A percentile compares a stretch with the other conserved stretches of the same genome.
These are phyloP conservation scores for Ziziphus jujuba DNA, from an alignment of 306 rosid species.

Conservation along the genomic window DNA sequence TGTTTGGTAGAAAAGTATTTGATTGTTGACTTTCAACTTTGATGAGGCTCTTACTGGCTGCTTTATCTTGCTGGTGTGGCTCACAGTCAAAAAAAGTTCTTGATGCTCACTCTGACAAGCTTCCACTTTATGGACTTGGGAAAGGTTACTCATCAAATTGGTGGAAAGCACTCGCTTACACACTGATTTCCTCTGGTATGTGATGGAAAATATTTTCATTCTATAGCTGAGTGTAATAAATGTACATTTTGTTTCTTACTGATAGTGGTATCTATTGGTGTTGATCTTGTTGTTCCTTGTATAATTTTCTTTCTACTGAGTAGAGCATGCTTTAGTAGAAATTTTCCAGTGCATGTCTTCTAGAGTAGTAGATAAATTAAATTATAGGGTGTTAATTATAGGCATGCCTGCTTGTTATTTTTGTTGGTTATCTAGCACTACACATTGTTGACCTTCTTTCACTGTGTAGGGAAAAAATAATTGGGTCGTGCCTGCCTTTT, in stretches of 20 bases:
- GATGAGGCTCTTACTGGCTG: slow-evolving; percentile 22
- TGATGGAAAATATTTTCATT: slow-evolving; percentile 3
- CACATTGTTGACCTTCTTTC: background rate
- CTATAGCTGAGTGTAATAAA: slow-evolving; percentile 8
- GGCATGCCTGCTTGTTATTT: background rate
- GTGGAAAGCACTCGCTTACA: slow-evolving; percentile 90
- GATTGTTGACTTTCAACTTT: slow-evolving; percentile 19
- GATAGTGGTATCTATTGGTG: background rate
- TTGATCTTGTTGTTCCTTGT: background rate
- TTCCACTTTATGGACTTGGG: slow-evolving; percentile 94
- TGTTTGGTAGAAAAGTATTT: slow-evolving; percentile 8
- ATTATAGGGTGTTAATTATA: background rate
- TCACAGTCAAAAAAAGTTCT: slow-evolving; percentile 68
- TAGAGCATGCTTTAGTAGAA: background rate
- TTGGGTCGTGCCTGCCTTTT: background rate
- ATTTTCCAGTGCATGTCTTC: background rate
- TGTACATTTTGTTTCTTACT: background rate
- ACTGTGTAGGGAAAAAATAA: background rate
- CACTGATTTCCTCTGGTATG: slow-evolving; percentile 66
- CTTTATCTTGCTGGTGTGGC: slow-evolving; percentile 35
- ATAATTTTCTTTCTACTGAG: background rate
- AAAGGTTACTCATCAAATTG: slow-evolving; percentile 71
- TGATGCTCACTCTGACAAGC: slow-evolving; percentile 69
- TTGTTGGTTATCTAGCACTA: background rate
- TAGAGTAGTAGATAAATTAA: background rate